Evolutionary conservation across 768 basidiomycete species (phyloP).

Genomic region (Boletus rubescentipes): DNA sequence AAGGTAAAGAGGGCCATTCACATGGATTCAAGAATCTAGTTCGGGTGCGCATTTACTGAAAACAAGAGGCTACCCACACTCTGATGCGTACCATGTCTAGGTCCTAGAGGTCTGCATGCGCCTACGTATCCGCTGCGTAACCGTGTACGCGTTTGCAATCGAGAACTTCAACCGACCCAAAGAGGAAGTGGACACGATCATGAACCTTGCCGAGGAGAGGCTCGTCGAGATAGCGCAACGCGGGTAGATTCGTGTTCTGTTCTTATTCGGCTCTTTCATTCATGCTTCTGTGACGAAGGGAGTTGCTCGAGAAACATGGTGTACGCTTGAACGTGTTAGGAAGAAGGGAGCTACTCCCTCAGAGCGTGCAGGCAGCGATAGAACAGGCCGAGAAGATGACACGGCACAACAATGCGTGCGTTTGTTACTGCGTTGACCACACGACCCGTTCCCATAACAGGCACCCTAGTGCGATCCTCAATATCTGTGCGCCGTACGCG

Average conservation of each 20-base stretch:
- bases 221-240: conserved; percentile 75
- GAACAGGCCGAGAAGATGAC: conserved; percentile 77
- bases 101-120: conserved; percentile 81
- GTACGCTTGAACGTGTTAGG: conserved; percentile 87
- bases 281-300: conserved; percentile 43
- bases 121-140: conserved; percentile 79
- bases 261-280: background rate
- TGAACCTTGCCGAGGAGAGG: conserved; percentile 79
- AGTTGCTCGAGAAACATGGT: conserved; percentile 76
- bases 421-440: background rate
- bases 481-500: conserved; percentile 91
- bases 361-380: conserved; percentile 67
- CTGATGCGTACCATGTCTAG: conserved; percentile 39
- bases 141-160: conserved; percentile 97
- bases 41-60: conserved; percentile 52
- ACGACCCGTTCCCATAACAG: background rate
- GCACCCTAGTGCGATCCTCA: conserved; percentile 71
- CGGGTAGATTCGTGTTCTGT: conserved; percentile 55
- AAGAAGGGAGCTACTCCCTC: conserved; percentile 69
- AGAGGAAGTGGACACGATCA: conserved; percentile 84
- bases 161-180: conserved; percentile 92
- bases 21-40: conserved; percentile 81
- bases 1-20: conserved; percentile 75
- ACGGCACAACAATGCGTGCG: conserved; percentile 63
- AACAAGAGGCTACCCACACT: too few relatives aligned